A percentile compares a stretch with the other conserved stretches of the same genome.
Evolutionary conservation across 345 rosid species (phyloP).

Genomic region (Eutrema yunnanense): DNA sequence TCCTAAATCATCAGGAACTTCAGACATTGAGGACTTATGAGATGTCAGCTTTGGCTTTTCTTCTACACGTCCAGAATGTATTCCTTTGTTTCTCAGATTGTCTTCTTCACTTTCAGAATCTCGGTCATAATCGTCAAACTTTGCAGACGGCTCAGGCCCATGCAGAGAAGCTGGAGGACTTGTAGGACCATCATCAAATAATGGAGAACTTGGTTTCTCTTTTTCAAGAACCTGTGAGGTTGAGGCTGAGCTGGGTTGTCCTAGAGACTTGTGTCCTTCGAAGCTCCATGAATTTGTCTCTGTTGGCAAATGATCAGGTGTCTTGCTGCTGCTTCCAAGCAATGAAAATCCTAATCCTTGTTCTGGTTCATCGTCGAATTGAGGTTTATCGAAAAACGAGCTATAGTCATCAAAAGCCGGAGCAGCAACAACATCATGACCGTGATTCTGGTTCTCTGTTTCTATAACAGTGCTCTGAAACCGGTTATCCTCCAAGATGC

Average conservation of each 20-base stretch:
- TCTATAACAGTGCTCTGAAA: conserved; percentile 19
- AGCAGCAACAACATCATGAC: conserved; percentile 32
- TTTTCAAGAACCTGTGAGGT: conserved; percentile 29
- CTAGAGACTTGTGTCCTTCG: conserved; percentile 18
- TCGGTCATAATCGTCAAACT: conserved; percentile 53
- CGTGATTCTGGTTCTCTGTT: conserved; percentile 13
- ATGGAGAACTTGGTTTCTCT: conserved; percentile 27
- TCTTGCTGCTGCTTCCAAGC: conserved; percentile 29
- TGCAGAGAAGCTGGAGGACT: conserved; percentile 37
- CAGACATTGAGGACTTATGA: conserved; percentile 17
- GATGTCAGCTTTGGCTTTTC: conserved; percentile 19
- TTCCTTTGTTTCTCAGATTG: background rate
- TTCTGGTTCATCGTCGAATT: conserved; percentile 33
- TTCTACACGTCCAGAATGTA: conserved; percentile 1
- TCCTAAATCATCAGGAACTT: conserved; percentile 28
- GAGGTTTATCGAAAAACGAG: conserved; percentile 45
- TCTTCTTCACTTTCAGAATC: conserved; percentile 57
- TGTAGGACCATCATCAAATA: conserved; percentile 37
- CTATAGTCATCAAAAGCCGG: conserved; percentile 57
- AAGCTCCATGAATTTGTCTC: conserved; percentile 34
- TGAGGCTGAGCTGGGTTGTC: conserved; percentile 28
- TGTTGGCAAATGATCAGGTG: conserved; percentile 26
- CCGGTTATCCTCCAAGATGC: conserved; percentile 24
- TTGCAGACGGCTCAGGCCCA: conserved; percentile 35
- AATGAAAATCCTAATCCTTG: conserved; percentile 32